Conservation (phyloP, 257 asterid species). For the Nicotiana tomentosiformis region DNA sequence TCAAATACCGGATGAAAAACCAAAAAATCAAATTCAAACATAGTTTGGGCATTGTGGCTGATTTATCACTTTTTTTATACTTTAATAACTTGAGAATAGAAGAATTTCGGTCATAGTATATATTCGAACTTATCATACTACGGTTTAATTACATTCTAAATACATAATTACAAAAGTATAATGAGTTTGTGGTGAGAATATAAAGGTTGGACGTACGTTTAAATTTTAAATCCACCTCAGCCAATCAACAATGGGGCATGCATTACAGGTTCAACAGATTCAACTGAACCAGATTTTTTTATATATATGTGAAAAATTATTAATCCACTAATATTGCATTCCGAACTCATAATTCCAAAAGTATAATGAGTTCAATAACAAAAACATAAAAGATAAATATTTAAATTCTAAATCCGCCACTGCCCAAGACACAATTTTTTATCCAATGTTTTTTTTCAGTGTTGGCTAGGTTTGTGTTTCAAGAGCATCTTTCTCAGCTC, state of each 20-base stretch:
- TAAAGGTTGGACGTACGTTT: background rate
- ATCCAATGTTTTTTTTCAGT: background rate
- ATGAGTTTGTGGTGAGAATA: background rate
- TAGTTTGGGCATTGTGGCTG: no score
- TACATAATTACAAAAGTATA: background rate
- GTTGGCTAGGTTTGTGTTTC: slow-evolving; percentile 28
- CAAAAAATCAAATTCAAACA: no score
- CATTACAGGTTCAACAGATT: background rate
- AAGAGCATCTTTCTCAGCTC: slow-evolving; percentile 46
- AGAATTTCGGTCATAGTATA: no score
- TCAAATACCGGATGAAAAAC: no score
- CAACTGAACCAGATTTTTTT: no score
- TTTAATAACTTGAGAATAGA: no score
- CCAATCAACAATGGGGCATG: background rate
- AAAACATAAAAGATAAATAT: background rate
- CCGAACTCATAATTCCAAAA: background rate
- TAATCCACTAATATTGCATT: background rate
- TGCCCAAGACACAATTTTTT: background rate
- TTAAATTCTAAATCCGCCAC: background rate
- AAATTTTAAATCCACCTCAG: background rate
- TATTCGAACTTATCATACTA: no score
- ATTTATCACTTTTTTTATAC: no score
- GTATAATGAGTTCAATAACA: background rate
- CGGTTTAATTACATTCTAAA: background rate
- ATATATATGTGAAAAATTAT: background rate